phyloP scores from a whole-genome alignment of 192 early-diverging fungal species.

The Ambispora gerdemannii region DNA sequence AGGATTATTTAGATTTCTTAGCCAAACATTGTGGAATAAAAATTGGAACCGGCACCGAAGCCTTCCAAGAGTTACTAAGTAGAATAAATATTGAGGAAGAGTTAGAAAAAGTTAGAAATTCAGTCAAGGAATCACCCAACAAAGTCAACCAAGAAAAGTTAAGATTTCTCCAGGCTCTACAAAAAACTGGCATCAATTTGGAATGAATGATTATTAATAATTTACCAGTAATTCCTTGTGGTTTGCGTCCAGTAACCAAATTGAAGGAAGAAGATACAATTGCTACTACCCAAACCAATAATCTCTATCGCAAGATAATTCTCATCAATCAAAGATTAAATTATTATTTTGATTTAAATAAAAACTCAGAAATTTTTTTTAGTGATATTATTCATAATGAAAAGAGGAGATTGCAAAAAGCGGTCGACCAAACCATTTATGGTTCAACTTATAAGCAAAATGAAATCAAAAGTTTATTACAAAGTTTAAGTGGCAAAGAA shows the following conservation, averaged over 20 bases:
- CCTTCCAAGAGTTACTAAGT: background rate
- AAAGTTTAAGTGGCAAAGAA: slow-evolving; percentile 26
- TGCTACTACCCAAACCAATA: background rate
- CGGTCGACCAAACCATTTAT: background rate
- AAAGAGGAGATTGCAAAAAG: slow-evolving; percentile 19
- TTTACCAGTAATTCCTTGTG: slow-evolving; percentile 12
- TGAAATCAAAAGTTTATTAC: slow-evolving; percentile 17
- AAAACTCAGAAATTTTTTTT: background rate
- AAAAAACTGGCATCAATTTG: background rate
- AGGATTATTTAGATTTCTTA: slow-evolving; percentile 14
- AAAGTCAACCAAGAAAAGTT: slow-evolving; percentile 20
- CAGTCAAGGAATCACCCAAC: background rate
- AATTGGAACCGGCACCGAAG: slow-evolving; percentile 11
- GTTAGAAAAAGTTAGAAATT: background rate
- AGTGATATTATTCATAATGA: slow-evolving; percentile 19
- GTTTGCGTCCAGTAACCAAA: slow-evolving; percentile 5
- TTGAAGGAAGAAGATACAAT: slow-evolving; percentile 12
- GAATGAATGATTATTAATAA: slow-evolving; percentile 22
- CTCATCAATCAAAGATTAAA: background rate
- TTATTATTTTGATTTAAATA: background rate
- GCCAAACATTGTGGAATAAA: background rate
- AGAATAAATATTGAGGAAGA: slow-evolving; percentile 11
- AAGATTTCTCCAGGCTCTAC: background rate
- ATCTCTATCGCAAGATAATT: background rate
- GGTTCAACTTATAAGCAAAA: background rate